These are phyloP conservation scores for Candida ipomoeae DNA, from an alignment of 805 yeast species.

Conservation along the genomic window DNA sequence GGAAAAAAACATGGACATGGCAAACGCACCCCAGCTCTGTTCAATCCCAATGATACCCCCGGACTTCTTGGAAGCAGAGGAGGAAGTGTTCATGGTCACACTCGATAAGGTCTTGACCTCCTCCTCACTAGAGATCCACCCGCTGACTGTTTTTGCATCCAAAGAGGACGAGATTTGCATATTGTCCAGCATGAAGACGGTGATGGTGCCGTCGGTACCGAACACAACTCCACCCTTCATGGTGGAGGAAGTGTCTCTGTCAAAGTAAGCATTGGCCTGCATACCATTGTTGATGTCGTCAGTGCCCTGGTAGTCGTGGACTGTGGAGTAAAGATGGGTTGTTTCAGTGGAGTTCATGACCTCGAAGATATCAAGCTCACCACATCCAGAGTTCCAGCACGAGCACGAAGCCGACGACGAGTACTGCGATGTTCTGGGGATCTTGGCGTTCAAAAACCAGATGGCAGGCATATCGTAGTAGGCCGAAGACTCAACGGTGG, in stretches of 20 bases:
- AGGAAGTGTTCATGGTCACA: conserved; percentile 21
- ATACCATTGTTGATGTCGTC: conserved; percentile 60
- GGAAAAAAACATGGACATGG: conserved; percentile 14
- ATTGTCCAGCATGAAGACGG: conserved; percentile 56
- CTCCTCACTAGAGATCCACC: conserved; percentile 43
- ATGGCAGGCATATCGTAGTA: conserved; percentile 67
- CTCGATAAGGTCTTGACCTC: conserved; percentile 25
- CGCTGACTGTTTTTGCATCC: conserved; percentile 38
- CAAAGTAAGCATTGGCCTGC: conserved; percentile 50
- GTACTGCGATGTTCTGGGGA: conserved; percentile 73
- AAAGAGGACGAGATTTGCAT: conserved; percentile 48
- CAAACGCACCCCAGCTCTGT: conserved; percentile 9
- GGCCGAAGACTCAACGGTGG: conserved; percentile 30
- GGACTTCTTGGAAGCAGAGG: conserved; percentile 23
- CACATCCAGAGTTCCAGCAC: conserved; percentile 76
- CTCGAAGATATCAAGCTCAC: conserved; percentile 76
- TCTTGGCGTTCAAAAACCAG: conserved; percentile 69
- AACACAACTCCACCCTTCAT: conserved; percentile 75
- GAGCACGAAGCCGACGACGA: conserved; percentile 60
- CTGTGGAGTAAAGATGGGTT: conserved; percentile 55
- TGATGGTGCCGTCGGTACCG: conserved; percentile 54
- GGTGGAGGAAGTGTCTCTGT: conserved; percentile 46
- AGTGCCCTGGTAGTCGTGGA: conserved; percentile 75
- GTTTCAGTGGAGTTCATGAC: conserved; percentile 60
- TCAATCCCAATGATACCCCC: conserved; percentile 15